phyloP scores from a whole-genome alignment of 495 filamentous ascomycete genomes.

The Cercophora sp. region DNA sequence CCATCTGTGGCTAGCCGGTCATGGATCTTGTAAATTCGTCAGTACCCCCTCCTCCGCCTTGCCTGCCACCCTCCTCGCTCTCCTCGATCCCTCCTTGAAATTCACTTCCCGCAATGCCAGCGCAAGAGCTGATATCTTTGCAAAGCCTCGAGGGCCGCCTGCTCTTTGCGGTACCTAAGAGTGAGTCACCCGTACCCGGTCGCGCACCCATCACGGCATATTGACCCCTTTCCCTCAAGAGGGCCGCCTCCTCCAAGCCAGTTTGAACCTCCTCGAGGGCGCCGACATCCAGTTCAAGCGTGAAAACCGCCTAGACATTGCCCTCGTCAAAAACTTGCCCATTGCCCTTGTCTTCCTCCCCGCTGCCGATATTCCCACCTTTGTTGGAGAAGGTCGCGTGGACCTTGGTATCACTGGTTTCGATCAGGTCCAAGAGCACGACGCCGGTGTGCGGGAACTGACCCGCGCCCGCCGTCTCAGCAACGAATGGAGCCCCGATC shows the following conservation, averaged over 20 bases:
- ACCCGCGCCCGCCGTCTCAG: constrained; percentile 51
- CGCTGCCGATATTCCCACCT: constrained; percentile 93
- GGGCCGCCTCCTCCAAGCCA: constrained; percentile 81
- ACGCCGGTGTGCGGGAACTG: constrained; percentile 61
- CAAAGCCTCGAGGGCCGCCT: constrained; percentile 84
- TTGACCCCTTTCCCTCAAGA: constrained; percentile 49
- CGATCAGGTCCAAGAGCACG: constrained; percentile 91
- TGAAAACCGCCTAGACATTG: constrained; percentile 91
- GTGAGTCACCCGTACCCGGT: constrained; percentile 47
- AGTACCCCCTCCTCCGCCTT: constrained; percentile 34
- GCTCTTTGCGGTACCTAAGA: constrained; percentile 96
- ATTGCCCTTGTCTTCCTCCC: constrained; percentile 97
- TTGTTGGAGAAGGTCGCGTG: constrained; percentile 90
- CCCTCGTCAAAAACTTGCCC: constrained; percentile 89
- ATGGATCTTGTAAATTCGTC: constrained; percentile 89
- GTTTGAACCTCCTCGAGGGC: constrained; percentile 84
- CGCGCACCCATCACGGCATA: neutral
- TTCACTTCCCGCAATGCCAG: constrained; percentile 16
- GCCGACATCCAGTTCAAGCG: constrained; percentile 94
- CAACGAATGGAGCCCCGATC: constrained; percentile 40
- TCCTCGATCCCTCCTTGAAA: constrained; percentile 4
- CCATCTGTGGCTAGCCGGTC: constrained; percentile 14
- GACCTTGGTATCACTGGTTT: constrained; percentile 91
- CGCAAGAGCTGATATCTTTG: constrained; percentile 31
- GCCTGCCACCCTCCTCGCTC: neutral